A percentile compares a stretch with the other conserved stretches of the same genome.
These are phyloP conservation scores for Metarhizium sp. DNA, from an alignment of 2,329 filamentous ascomycete genomes.

Conservation along the genomic window DNA sequence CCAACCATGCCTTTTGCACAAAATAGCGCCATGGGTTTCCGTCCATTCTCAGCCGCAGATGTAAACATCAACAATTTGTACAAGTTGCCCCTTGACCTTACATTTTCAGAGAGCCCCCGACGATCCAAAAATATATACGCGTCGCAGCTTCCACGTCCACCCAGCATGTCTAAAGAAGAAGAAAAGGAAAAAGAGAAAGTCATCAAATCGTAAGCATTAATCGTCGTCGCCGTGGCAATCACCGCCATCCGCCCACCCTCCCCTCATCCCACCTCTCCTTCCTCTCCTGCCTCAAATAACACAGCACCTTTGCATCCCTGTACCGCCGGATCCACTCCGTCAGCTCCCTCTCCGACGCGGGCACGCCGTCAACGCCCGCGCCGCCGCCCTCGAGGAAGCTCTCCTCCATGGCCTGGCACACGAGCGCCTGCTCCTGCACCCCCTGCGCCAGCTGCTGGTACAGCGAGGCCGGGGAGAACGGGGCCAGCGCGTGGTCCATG, in stretches of 20 bases:
- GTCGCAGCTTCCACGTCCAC: too few species aligned
- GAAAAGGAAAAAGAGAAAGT: too few species aligned
- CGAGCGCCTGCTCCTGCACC: constrained; percentile 70
- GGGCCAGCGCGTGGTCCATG: constrained; percentile 75
- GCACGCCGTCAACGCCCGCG: constrained; percentile 11
- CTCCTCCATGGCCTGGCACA: constrained; percentile 80
- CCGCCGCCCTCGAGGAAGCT: constrained; percentile 67
- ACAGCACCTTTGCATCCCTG: constrained; percentile 67
- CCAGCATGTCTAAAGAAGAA: too few species aligned
- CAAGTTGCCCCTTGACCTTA: too few species aligned
- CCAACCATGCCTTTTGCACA: too few species aligned
- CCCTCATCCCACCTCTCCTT: constrained; percentile 96
- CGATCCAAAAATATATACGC: too few species aligned
- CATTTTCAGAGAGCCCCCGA: too few species aligned
- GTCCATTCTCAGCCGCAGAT: too few species aligned
- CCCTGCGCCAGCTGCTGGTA: constrained; percentile 73
- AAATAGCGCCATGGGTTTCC: too few species aligned
- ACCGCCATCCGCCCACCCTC: constrained; percentile 88
- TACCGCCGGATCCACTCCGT: constrained; percentile 77
- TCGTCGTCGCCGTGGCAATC: constrained; percentile 17
- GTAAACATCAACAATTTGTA: too few species aligned
- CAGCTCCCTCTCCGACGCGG: constrained; percentile 70
- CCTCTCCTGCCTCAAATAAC: constrained; percentile 73
- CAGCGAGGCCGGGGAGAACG: constrained; percentile 77
- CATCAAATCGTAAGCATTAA: neutral